Conservation (phyloP, 179 eudicot species). For the Amaranthus tricolor region DNA sequence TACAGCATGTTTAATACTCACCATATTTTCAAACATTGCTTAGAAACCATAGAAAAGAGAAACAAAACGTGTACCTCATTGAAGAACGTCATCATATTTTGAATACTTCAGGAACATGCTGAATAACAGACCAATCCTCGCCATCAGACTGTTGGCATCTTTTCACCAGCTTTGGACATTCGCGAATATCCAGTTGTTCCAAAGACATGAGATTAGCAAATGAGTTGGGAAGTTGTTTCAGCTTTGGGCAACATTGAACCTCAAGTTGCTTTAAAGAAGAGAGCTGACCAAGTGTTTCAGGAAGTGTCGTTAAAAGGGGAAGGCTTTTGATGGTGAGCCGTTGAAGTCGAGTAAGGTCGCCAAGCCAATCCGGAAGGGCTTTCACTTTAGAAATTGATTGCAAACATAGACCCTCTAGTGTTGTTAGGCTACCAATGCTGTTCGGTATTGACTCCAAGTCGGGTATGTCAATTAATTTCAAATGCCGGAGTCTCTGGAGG, state of each 20-base stretch:
- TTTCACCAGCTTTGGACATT: neutral
- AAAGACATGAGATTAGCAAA: neutral
- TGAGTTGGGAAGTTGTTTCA: constrained; percentile 8
- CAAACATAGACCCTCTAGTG: neutral
- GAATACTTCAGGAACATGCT: neutral
- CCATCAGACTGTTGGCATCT: neutral
- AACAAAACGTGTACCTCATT: no score
- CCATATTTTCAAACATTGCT: no score
- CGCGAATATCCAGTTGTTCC: neutral
- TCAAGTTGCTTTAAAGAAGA: neutral
- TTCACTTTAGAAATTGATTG: neutral
- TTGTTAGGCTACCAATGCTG: neutral
- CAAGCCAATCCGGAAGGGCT: constrained; percentile 5
- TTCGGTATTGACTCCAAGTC: neutral
- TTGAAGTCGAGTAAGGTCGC: neutral
- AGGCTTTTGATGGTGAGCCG: neutral
- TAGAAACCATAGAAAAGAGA: no score
- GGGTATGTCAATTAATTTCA: neutral
- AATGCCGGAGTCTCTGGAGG: neutral
- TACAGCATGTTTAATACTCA: no score
- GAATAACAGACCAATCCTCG: constrained; percentile 1
- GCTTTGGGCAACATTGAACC: neutral
- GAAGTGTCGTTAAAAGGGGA: neutral
- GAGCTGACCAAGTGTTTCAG: neutral
- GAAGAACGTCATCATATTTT: no score